phyloP scores from a whole-genome alignment of 345 rosid genomes.

The Noccaea caerulescens region DNA sequence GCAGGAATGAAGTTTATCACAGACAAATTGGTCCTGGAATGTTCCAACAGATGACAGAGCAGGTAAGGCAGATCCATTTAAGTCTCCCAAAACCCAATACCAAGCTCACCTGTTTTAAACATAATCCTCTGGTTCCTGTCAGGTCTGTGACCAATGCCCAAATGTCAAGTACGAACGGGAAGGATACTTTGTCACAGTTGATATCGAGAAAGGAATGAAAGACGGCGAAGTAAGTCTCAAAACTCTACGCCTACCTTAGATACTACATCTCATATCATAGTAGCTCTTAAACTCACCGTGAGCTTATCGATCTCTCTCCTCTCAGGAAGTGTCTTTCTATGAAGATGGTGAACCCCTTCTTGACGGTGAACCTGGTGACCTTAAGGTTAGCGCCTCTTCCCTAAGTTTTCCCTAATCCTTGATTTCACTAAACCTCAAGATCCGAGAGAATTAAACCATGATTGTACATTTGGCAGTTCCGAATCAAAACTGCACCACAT shows the following conservation, averaged over 20 bases:
- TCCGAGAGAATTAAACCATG: background rate
- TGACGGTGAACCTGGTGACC: conserved; percentile 97
- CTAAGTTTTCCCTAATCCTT: background rate
- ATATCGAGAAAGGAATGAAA: conserved; percentile 99
- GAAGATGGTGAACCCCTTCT: conserved; percentile 96
- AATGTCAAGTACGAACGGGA: conserved; percentile 87
- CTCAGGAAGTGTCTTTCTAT: conserved; percentile 90
- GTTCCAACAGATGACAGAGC: conserved; percentile 99
- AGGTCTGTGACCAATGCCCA: conserved; percentile 99
- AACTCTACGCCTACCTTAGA: background rate
- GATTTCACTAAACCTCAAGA: background rate
- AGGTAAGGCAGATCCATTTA: conserved; percentile 49
- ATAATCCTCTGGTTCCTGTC: conserved; percentile 33
- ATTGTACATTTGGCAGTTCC: conserved; percentile 62
- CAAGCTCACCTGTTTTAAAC: background rate
- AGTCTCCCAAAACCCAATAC: conserved; percentile 5
- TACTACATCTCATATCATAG: background rate
- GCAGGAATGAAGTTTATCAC: conserved; percentile 97
- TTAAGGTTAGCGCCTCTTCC: conserved; percentile 66
- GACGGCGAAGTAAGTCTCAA: conserved; percentile 83
- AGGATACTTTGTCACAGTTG: conserved; percentile 91
- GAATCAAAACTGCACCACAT: conserved; percentile 84
- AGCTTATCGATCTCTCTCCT: conserved; percentile 14
- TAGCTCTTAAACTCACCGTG: conserved; percentile 3
- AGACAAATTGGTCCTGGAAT: conserved; percentile 99